Percentiles rank a stretch among this genome's conserved stretches.
Conservation (phyloP, 805 yeast species). For the Wickerhamiella azymoides region DNA sequence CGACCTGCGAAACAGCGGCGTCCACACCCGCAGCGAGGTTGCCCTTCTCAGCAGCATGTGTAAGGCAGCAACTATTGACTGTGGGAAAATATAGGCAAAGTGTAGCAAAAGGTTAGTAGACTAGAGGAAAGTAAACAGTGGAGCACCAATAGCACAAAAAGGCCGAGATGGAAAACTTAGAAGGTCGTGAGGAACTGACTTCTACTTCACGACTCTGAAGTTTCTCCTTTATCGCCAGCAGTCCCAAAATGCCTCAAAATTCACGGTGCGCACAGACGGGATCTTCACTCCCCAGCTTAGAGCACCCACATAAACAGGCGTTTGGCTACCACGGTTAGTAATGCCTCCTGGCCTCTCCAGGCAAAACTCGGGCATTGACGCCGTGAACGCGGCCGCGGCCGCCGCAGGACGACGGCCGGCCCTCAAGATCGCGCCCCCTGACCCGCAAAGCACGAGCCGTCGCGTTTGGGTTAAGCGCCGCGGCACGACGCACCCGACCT, state of each 20-base stretch:
- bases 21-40: not conserved
- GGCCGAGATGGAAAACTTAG: no score
- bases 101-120: not conserved
- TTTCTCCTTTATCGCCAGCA: no score
- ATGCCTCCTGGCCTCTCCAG: slow-evolving; percentile 1
- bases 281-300: no score
- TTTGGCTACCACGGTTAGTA: not conserved
- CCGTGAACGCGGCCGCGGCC: slow-evolving; percentile 6
- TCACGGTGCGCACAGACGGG: no score
- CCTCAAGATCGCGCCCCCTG: slow-evolving; percentile 5
- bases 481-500: slow-evolving; percentile 41
- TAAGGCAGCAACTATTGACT: not conserved
- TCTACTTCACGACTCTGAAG: no score
- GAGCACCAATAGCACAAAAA: no score
- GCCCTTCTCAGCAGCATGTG: not conserved
- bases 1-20: not conserved
- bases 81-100: no score
- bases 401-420: slow-evolving; percentile 4
- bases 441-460: slow-evolving; percentile 9
- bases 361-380: slow-evolving; percentile 6
- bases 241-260: no score
- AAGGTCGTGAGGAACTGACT: no score
- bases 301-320: no score
- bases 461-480: slow-evolving; percentile 27
- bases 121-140: no score